Evolutionary conservation across 2,329 filamentous ascomycete species (phyloP).

Genomic region (Fusarium drepaniforme): DNA sequence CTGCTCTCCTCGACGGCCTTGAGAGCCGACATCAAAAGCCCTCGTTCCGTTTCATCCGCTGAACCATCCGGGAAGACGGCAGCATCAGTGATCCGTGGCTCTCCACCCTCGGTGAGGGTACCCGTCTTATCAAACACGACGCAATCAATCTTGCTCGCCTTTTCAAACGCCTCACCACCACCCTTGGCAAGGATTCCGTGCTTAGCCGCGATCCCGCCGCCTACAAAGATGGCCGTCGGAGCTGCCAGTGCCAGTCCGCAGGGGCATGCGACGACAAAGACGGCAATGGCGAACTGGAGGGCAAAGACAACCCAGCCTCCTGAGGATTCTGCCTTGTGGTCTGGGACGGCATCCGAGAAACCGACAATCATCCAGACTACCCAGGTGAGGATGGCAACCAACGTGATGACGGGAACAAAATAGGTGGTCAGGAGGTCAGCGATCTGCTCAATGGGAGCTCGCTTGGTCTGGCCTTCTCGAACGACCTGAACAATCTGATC

Average conservation of each 20-base stretch:
- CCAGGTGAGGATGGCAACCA: conserved; percentile 79
- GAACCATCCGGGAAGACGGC: conserved; percentile 52
- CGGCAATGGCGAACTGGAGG: conserved; percentile 85
- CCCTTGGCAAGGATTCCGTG: conserved; percentile 86
- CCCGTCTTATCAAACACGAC: conserved; percentile 93
- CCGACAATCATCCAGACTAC: conserved; percentile 77
- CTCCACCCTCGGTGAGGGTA: conserved; percentile 80
- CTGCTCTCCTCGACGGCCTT: conserved; percentile 77
- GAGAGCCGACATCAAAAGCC: conserved; percentile 64
- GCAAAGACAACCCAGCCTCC: conserved; percentile 81
- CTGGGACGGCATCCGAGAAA: conserved; percentile 67
- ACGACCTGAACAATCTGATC: conserved; percentile 84
- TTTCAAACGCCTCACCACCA: conserved; percentile 87
- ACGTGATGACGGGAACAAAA: conserved; percentile 80
- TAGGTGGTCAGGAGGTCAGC: conserved; percentile 80
- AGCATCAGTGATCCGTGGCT: conserved; percentile 75
- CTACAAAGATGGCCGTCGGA: conserved; percentile 87
- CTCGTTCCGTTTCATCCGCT: conserved; percentile 39
- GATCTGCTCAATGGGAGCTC: conserved; percentile 81
- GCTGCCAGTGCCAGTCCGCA: conserved; percentile 88
- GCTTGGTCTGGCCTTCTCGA: conserved; percentile 80
- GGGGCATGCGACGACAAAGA: conserved; percentile 89
- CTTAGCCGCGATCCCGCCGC: conserved; percentile 82
- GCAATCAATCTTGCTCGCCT: conserved; percentile 81
- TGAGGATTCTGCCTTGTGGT: conserved; percentile 65